Evolutionary conservation across 306 rosid species (phyloP).

Genomic region (Medicago lupulina): DNA sequence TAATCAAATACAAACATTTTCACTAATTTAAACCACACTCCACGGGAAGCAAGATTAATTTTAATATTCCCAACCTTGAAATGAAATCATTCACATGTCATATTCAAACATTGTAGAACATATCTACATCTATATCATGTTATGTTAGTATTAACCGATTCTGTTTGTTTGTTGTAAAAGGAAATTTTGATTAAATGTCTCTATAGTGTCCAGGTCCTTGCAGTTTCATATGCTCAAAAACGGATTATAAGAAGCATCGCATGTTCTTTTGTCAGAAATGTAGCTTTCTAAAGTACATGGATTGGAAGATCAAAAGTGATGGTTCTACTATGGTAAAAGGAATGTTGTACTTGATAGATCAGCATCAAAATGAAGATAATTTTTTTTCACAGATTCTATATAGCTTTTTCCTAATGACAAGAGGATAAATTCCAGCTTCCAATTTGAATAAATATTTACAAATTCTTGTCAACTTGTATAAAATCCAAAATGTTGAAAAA

Average conservation of each 20-base stretch:
- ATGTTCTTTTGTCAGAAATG: slow-evolving; percentile 38
- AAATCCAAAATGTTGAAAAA: neutral
- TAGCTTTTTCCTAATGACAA: neutral
- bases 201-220: slow-evolving; percentile 30
- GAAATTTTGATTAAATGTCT: slow-evolving; percentile 3
- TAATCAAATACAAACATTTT: neutral
- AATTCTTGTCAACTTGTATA: slow-evolving; percentile 13
- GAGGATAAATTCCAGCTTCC: neutral
- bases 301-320: neutral
- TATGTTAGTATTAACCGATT: neutral
- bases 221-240: slow-evolving; percentile 26
- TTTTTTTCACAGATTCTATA: slow-evolving; percentile 19
- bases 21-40: neutral
- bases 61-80: neutral
- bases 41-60: neutral
- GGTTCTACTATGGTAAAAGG: neutral
- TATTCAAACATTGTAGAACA: neutral
- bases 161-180: neutral
- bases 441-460: slow-evolving; percentile 5
- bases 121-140: neutral
- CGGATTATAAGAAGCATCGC: neutral
- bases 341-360: slow-evolving; percentile 2
- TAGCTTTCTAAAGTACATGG: neutral
- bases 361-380: slow-evolving; percentile 10
- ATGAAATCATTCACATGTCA: neutral